These are phyloP conservation scores for Metschnikowia cubensis DNA, from an alignment of 805 yeast species.

Conservation along the genomic window DNA sequence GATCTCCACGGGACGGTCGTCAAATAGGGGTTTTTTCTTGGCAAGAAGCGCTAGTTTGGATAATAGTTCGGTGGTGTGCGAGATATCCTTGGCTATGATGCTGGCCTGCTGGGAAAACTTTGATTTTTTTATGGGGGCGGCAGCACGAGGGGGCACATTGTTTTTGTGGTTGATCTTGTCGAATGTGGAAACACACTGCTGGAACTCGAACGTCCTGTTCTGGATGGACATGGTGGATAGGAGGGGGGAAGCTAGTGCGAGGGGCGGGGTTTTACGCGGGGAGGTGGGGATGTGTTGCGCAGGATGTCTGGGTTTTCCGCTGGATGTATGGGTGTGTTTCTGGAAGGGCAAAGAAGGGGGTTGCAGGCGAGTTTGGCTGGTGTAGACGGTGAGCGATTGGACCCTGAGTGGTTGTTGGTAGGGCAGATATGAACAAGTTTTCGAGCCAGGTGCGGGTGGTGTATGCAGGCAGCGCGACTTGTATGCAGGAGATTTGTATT, in stretches of 20 bases:
- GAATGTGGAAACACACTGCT: constrained; percentile 80
- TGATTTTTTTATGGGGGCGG: constrained; percentile 27
- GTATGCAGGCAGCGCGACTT: too few species aligned
- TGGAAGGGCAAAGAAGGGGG: too few species aligned
- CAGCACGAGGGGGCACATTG: constrained; percentile 16
- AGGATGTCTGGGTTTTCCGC: background rate
- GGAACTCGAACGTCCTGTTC: constrained; percentile 89
- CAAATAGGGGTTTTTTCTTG: constrained; percentile 84
- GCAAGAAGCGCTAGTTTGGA: constrained; percentile 82
- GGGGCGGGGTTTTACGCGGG: background rate
- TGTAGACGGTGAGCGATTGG: background rate
- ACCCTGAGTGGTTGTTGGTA: background rate
- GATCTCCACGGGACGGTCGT: constrained; percentile 91
- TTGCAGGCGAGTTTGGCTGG: too few species aligned
- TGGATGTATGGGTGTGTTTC: background rate
- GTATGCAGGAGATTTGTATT: too few species aligned
- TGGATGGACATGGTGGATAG: constrained; percentile 38
- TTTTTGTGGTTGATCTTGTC: constrained; percentile 48
- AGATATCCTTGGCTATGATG: constrained; percentile 81
- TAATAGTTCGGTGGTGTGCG: constrained; percentile 76
- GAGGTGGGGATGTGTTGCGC: background rate
- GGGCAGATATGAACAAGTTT: background rate
- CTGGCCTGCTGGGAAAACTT: constrained; percentile 63
- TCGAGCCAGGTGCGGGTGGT: background rate
- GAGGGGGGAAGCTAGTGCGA: background rate